Base-by-base conservation (phyloP, 495 filamentous ascomycete genomes). In the Darksidea phi region DNA sequence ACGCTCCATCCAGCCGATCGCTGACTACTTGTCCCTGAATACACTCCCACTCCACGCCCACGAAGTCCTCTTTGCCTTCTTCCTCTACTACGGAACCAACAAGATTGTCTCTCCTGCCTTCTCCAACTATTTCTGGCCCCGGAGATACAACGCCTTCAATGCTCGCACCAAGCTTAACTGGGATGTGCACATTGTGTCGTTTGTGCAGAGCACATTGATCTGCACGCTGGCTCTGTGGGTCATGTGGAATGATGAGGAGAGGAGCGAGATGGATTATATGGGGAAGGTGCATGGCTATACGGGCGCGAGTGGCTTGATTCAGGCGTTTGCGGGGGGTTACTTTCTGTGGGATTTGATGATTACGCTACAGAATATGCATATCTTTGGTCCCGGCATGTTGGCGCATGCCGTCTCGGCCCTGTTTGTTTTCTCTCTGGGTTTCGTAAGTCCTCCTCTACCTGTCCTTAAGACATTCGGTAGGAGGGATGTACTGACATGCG, bases 131-230 rank as follows among this genome's bases (percentile, higher is more conserved):
- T 69, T 93, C 56, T 89, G 92, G 70, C 86, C 92, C n/a, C 67
- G 72, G 32, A 79, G 79, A 65, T 98, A 97, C 75, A 75, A 80
- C 12, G 76, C 78, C 28, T 77, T 96, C 56, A 80, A 80, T 49
- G 74, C 73, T 10, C 81, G 86, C 28, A 93, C 88, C 48, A 84
- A 81, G 72, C 76, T 93, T 63, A 97, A 93, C 81, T 99, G 94
- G 94, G 88, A 99, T 74, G 87, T 96, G 25, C 94, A 97, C 71
- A 88, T 97, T 67, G 95, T 97, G 21, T 95, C 90, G 13, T 76
- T 99, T n/a, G 77, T 89, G 17, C 94, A 99, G 78, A 87, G 85
- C 68, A 76, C 81, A 15, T 75, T 91, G n/a, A 90, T 99, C 76
- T 90, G 87, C 71, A 70, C 59, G 43, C 71, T 88, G 38, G 89